Evolutionary conservation across 2,329 filamentous ascomycete species (phyloP), one percentile per base, ranked within the genome.

Genomic region (Coniochaeta sp.): DNA sequence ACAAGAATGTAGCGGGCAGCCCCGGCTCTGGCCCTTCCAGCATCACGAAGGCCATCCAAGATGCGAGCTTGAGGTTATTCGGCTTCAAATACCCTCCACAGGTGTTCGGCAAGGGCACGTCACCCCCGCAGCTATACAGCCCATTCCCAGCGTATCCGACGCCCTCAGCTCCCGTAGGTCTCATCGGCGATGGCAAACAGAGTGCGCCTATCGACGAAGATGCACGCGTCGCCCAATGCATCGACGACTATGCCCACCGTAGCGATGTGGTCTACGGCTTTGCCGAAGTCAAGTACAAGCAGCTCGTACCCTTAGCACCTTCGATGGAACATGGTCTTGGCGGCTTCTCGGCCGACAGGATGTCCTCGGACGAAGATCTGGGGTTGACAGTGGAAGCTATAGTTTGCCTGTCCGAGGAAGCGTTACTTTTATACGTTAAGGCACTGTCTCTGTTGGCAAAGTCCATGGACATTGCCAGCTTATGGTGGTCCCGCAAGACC

Each of bases 241-340:
- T 98, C 60, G 93, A 99, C 72, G 93, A 98, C 67, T 89, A 91
- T 64, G 95, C 95, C 1, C 95, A 92, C 34, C 84, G 93, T 42
- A 97, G 93, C 70, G 93, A 99, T 72, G 95, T 97, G 54, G 93
- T 99, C 2, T 99, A 93, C 72, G 93, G 93, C 3, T 98, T 99
- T 74, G 95, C 95, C 6, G 93, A 99, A 75, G 93, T 99, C 70
- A 99, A 99, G 74, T 97, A 96, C 75, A 95, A 96, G 74, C 95
- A 99, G 73, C 82, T 99, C n/a, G 85, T 97, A 57, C 95, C 95
- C 3, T 78, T 95, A 52, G 87, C 91, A 1, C 95, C 93, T 1
- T 93, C 90, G 0, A 84, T 83, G 65, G 86, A 90, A 56, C 86
- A 89, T 65, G 86, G 85, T 6, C 80, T 91, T 4, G 87, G 88